Evolutionary conservation across 2,329 filamentous ascomycete species (phyloP).

Genomic region (Pseudocercospora vitis): DNA sequence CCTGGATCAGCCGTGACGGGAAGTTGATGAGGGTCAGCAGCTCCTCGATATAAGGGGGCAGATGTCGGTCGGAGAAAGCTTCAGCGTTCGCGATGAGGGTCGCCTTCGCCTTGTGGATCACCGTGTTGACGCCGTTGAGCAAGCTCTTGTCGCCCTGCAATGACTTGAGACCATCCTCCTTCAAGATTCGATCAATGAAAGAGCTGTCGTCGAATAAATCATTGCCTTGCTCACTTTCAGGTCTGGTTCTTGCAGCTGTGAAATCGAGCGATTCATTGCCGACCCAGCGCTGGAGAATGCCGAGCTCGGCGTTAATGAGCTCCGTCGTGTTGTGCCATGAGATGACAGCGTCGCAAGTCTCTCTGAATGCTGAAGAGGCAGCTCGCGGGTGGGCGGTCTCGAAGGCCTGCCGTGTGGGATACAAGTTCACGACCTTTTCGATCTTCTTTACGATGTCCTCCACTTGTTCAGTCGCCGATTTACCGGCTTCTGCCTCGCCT

Average conservation of each 20-base stretch:
- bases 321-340: constrained; percentile 97
- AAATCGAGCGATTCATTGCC: constrained; percentile 96
- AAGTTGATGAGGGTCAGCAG: constrained; percentile 96
- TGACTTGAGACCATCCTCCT: constrained; percentile 91
- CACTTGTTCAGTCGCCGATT: constrained; percentile 83
- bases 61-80: constrained; percentile 81
- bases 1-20: constrained; percentile 89
- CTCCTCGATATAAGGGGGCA: constrained; percentile 96
- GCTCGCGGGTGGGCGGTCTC: constrained; percentile 73
- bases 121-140: constrained; percentile 76
- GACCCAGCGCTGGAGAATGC: constrained; percentile 91
- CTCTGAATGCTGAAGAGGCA: constrained; percentile 72
- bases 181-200: constrained; percentile 90
- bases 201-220: constrained; percentile 86
- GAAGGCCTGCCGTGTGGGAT: constrained; percentile 75
- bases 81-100: constrained; percentile 85
- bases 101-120: constrained; percentile 90
- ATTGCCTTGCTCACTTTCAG: constrained; percentile 60
- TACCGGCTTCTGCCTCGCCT: constrained; percentile 86
- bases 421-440: constrained; percentile 81
- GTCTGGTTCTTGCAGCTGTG: constrained; percentile 68
- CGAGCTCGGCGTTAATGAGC: constrained; percentile 91
- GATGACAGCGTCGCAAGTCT: constrained; percentile 84
- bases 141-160: constrained; percentile 83
- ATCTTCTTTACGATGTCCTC: constrained; percentile 87